phyloP scores from a whole-genome alignment of 768 basidiomycete genomes.

The Suillus placidus region DNA sequence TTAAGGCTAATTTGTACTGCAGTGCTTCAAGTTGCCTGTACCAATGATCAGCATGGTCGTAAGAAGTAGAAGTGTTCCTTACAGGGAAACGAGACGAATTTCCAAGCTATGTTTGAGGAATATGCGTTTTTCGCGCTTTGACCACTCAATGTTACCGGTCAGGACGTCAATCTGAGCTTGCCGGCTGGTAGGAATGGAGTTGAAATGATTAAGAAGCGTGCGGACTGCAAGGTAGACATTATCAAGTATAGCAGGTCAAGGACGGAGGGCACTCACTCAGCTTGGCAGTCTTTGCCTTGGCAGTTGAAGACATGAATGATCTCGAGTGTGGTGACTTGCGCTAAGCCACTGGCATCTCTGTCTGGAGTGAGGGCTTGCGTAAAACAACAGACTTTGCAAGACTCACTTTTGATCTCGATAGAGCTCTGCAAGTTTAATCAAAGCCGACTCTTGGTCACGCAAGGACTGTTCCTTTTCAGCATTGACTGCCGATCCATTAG shows the following conservation, averaged over 20 bases:
- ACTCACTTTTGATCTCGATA: slow-evolving; percentile 84
- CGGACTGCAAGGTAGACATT: slow-evolving; percentile 58
- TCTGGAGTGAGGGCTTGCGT: slow-evolving; percentile 7
- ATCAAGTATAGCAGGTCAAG: not conserved
- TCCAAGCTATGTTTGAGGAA: slow-evolving; percentile 96
- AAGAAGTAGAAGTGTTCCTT: slow-evolving; percentile 22
- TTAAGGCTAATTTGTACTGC: slow-evolving; percentile 77
- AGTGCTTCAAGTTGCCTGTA: slow-evolving; percentile 71
- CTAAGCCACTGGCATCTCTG: slow-evolving; percentile 84
- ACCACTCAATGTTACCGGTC: slow-evolving; percentile 91
- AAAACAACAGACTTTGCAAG: not conserved
- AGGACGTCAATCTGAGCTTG: slow-evolving; percentile 83
- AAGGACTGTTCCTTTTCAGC: slow-evolving; percentile 58
- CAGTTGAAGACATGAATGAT: slow-evolving; percentile 89
- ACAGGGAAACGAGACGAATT: slow-evolving; percentile 81
- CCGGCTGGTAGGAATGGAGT: slow-evolving; percentile 71
- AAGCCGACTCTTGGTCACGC: slow-evolving; percentile 81
- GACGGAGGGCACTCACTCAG: slow-evolving; percentile 56
- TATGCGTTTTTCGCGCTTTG: slow-evolving; percentile 87
- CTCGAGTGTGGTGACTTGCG: slow-evolving; percentile 84
- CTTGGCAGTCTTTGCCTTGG: slow-evolving; percentile 97
- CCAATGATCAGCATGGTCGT: slow-evolving; percentile 6
- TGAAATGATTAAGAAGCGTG: slow-evolving; percentile 91
- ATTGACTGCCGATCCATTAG: slow-evolving; percentile 37
- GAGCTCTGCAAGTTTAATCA: slow-evolving; percentile 83